phyloP scores from a whole-genome alignment of 2,329 filamentous ascomycete species.

The Westerdykella sp. region DNA sequence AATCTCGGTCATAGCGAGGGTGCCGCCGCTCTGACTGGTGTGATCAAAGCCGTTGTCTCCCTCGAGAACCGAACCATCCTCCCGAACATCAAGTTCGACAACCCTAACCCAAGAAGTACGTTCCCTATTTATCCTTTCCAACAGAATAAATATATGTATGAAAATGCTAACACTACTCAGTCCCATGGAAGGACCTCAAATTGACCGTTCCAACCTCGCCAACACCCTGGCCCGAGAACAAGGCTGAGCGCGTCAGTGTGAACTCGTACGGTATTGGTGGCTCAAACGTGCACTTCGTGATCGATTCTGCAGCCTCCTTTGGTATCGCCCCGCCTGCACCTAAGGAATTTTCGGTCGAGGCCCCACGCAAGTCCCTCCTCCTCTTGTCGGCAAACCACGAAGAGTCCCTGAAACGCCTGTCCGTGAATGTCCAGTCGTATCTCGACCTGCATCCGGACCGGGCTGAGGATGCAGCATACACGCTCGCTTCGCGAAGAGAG shows the following conservation, averaged over 20 bases:
- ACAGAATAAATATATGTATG: too few species aligned
- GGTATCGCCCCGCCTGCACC: too few species aligned
- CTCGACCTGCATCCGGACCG: too few species aligned
- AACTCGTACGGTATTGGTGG: slow-evolving; percentile 42
- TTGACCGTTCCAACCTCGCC: not conserved
- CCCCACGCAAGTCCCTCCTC: too few species aligned
- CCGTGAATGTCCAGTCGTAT: too few species aligned
- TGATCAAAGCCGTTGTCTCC: slow-evolving; percentile 35
- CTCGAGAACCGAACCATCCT: slow-evolving; percentile 29
- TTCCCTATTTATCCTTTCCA: not conserved
- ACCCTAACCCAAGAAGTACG: slow-evolving; percentile 15
- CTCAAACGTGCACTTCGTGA: slow-evolving; percentile 15
- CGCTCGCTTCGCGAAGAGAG: too few species aligned
- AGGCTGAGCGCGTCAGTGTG: slow-evolving; percentile 30
- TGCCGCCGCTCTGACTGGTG: slow-evolving; percentile 28
- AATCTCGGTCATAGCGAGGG: slow-evolving; percentile 40
- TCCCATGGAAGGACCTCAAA: slow-evolving; percentile 7
- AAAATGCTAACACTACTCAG: too few species aligned
- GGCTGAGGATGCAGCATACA: too few species aligned
- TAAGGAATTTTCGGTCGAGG: too few species aligned
- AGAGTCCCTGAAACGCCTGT: too few species aligned
- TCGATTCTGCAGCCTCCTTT: too few species aligned
- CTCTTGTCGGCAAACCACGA: too few species aligned
- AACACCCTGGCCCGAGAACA: slow-evolving; percentile 3
- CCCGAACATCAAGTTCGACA: slow-evolving; percentile 27